A percentile compares a stretch with the other conserved stretches of the same genome.
phyloP scores from a whole-genome alignment of 78 protist genomes.

The Dictyostelium brefeldianum region DNA sequence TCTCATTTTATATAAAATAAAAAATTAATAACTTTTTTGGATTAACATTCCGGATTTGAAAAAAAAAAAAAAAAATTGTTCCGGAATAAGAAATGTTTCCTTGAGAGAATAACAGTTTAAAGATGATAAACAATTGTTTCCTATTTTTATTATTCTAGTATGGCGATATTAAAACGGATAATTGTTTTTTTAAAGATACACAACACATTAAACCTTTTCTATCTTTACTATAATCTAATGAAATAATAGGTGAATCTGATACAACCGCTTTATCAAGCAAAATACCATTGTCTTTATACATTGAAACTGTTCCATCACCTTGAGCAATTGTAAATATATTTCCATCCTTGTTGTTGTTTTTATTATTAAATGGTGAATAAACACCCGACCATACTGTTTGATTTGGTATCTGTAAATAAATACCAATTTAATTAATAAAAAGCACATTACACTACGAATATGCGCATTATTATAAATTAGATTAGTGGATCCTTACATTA shows the following conservation, averaged over 20 bases:
- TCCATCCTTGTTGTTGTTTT: neutral
- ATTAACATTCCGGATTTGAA: too few relatives aligned
- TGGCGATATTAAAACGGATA: slow-evolving; percentile 17
- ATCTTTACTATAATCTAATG: slow-evolving; percentile 15
- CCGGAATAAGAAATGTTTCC: too few relatives aligned
- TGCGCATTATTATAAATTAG: neutral
- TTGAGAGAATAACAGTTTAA: too few relatives aligned
- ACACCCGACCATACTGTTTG: slow-evolving; percentile 9
- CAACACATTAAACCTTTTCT: slow-evolving; percentile 15
- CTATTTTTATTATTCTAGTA: neutral
- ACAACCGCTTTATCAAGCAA: neutral
- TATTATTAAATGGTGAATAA: slow-evolving; percentile 21
- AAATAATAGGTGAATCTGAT: slow-evolving; percentile 13
- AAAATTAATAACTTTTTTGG: too few relatives aligned
- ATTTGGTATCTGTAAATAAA: neutral
- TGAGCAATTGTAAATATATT: slow-evolving; percentile 1
- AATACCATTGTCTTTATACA: neutral
- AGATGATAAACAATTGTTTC: too few relatives aligned
- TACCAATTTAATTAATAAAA: neutral
- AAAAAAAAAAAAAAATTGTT: too few relatives aligned
- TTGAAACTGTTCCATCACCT: slow-evolving; percentile 11
- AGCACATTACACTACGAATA: neutral
- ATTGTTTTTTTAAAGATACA: slow-evolving; percentile 25
- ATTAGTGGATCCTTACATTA: neutral
- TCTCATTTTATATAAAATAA: too few relatives aligned